Conservation (phyloP, 2,329 filamentous ascomycete species). For the Cladorrhinum sp. region DNA sequence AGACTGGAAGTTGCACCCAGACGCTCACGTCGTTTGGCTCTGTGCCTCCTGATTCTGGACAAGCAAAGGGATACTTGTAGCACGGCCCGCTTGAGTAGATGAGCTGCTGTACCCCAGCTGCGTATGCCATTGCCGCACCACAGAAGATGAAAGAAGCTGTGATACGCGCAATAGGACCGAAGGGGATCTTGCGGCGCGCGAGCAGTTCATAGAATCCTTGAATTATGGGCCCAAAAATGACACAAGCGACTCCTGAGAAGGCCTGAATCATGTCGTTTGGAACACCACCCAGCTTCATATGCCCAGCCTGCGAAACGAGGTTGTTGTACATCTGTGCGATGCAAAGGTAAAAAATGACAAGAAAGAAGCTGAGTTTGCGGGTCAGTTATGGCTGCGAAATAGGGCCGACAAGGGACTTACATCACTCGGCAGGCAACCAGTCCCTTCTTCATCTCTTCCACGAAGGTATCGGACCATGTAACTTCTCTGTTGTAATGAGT, state of each 20-base stretch:
- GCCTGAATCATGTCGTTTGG: slow-evolving; percentile 51
- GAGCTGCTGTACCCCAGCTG: slow-evolving; percentile 47
- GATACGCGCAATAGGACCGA: slow-evolving; percentile 45
- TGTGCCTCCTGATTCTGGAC: slow-evolving; percentile 29
- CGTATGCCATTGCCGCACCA: slow-evolving; percentile 46
- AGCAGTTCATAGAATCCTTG: slow-evolving; percentile 47
- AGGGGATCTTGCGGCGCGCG: slow-evolving; percentile 40
- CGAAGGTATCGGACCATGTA: slow-evolving; percentile 59
- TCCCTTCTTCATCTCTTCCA: slow-evolving; percentile 62
- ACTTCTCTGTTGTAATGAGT: slow-evolving; percentile 40
- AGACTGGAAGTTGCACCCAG: slow-evolving; percentile 42
- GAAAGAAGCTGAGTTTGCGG: slow-evolving; percentile 37
- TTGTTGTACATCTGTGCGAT: slow-evolving; percentile 57
- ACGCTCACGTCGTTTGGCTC: slow-evolving; percentile 42
- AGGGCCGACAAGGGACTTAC: slow-evolving; percentile 15
- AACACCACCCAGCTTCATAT: slow-evolving; percentile 46
- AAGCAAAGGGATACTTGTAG: slow-evolving; percentile 38
- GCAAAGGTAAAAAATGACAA: slow-evolving; percentile 55
- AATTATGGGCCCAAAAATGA: slow-evolving; percentile 47
- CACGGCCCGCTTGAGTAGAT: slow-evolving; percentile 47
- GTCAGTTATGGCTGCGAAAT: background rate
- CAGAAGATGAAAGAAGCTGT: slow-evolving; percentile 44
- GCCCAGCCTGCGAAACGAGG: slow-evolving; percentile 51
- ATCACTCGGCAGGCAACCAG: slow-evolving; percentile 54
- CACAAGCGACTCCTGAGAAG: slow-evolving; percentile 45